phyloP scores from a whole-genome alignment of 495 filamentous ascomycete genomes.

The Penicillium flavigenum region DNA sequence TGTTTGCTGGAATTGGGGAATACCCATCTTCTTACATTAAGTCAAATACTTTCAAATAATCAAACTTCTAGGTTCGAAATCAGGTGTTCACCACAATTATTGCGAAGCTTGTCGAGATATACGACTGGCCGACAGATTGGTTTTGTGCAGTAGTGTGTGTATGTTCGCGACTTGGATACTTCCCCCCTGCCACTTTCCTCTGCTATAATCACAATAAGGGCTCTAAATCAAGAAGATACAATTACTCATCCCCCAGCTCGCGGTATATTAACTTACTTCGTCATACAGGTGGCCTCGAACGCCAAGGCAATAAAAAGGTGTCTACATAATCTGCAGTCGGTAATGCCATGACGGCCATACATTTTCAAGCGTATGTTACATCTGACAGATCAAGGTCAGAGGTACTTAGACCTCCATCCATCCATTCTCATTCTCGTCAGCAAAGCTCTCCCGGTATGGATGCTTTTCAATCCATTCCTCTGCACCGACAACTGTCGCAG shows the following conservation, averaged over 20 bases:
- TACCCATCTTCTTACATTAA: neutral
- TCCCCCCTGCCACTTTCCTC: neutral
- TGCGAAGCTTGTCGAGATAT: neutral
- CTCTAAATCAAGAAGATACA: neutral
- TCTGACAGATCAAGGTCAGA: neutral
- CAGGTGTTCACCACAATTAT: neutral
- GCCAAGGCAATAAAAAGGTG: neutral
- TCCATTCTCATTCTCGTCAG: constrained; percentile 8
- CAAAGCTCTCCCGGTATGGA: constrained; percentile 9
- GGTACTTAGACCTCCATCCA: constrained; percentile 7
- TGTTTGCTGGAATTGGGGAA: neutral
- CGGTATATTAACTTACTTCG: neutral
- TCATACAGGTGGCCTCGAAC: neutral
- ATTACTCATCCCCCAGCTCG: neutral
- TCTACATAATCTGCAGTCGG: neutral
- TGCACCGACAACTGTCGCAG: constrained; percentile 2
- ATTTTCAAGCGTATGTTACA: neutral
- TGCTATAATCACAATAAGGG: neutral
- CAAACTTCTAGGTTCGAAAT: neutral
- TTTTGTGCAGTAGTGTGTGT: neutral
- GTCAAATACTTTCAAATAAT: neutral
- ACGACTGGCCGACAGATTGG: neutral
- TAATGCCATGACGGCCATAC: neutral
- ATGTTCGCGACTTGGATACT: neutral
- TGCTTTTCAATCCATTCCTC: constrained; percentile 12